A percentile compares a stretch with the other conserved stretches of the same genome.
These are phyloP conservation scores for Kandelia obovata DNA, from an alignment of 345 rosid species.

Conservation along the genomic window DNA sequence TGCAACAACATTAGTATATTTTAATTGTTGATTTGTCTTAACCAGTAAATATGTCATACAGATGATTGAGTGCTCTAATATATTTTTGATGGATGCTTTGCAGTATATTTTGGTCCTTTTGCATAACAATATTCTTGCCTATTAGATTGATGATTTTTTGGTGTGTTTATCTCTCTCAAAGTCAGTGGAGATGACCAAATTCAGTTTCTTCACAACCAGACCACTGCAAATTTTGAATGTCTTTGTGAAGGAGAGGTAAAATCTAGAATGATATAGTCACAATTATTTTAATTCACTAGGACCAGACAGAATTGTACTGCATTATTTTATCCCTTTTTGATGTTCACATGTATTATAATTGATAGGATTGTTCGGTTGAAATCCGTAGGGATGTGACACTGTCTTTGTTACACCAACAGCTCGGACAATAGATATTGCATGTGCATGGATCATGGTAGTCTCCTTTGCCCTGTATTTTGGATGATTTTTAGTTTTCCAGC, in stretches of 20 bases:
- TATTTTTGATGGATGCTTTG: background rate
- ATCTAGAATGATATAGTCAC: background rate
- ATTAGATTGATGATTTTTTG: background rate
- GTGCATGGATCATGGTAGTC: slow-evolving; percentile 84
- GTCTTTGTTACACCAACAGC: slow-evolving; percentile 89
- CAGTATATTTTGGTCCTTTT: background rate
- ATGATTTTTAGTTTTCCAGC: background rate
- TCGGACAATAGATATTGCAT: slow-evolving; percentile 76
- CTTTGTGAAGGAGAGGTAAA: slow-evolving; percentile 74
- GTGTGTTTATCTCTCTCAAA: slow-evolving; percentile 33
- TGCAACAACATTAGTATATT: too few species aligned
- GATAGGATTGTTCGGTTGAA: slow-evolving; percentile 32
- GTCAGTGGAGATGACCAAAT: slow-evolving; percentile 90
- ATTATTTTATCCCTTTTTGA: slow-evolving; percentile 15
- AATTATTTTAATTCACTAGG: background rate
- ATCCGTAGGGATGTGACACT: slow-evolving; percentile 83
- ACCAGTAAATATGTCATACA: too few species aligned
- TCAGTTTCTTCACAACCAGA: slow-evolving; percentile 93
- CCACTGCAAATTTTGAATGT: slow-evolving; percentile 78
- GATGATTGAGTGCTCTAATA: background rate
- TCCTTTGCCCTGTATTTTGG: slow-evolving; percentile 12
- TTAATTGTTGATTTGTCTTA: too few species aligned
- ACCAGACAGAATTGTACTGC: background rate
- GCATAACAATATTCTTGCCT: background rate
- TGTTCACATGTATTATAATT: slow-evolving; percentile 26